These are phyloP conservation scores for Ustilago vetiveriae DNA, from an alignment of 1,284 basidiomycete genomes.

Conservation along the genomic window DNA sequence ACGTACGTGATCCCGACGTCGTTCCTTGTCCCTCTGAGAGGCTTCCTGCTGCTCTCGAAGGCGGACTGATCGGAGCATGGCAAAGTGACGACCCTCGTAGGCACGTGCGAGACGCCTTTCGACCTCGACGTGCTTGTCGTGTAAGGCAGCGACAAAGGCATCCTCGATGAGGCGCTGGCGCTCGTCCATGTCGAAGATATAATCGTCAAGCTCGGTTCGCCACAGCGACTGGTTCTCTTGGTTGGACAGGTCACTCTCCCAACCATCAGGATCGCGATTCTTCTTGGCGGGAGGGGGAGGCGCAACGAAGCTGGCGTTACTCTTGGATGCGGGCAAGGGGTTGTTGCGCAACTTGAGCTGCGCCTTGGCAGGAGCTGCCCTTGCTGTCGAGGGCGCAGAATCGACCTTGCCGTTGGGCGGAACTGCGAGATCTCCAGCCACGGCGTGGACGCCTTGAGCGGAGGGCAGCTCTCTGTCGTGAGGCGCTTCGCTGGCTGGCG, in stretches of 20 bases:
- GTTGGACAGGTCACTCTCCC: constrained; percentile 63
- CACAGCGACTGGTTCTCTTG: constrained; percentile 59
- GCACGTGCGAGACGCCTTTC: constrained; percentile 49
- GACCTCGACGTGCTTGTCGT: constrained; percentile 44
- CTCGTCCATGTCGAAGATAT: constrained; percentile 42
- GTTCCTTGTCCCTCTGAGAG: constrained; percentile 29
- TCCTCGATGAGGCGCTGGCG: constrained; percentile 50
- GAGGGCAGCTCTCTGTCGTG: constrained; percentile 1
- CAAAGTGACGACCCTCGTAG: constrained; percentile 57
- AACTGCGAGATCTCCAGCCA: constrained; percentile 1
- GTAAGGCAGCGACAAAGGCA: constrained; percentile 29
- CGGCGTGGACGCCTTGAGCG: not conserved
- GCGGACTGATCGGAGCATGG: constrained; percentile 44
- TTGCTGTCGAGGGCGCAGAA: constrained; percentile 1
- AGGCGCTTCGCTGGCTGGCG: not conserved
- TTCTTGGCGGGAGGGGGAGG: constrained; percentile 48
- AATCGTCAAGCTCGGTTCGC: constrained; percentile 55
- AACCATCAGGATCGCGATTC: constrained; percentile 48
- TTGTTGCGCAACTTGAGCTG: constrained; percentile 51
- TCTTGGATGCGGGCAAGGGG: constrained; percentile 44
- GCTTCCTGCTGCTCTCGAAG: constrained; percentile 45
- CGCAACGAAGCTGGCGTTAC: constrained; percentile 38
- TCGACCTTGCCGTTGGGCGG: constrained; percentile 13
- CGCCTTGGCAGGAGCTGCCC: constrained; percentile 21
- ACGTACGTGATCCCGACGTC: constrained; percentile 42